Base-by-base conservation (phyloP, 371 early-diverging fungal genomes). In the Mortierella sp. region DNA sequence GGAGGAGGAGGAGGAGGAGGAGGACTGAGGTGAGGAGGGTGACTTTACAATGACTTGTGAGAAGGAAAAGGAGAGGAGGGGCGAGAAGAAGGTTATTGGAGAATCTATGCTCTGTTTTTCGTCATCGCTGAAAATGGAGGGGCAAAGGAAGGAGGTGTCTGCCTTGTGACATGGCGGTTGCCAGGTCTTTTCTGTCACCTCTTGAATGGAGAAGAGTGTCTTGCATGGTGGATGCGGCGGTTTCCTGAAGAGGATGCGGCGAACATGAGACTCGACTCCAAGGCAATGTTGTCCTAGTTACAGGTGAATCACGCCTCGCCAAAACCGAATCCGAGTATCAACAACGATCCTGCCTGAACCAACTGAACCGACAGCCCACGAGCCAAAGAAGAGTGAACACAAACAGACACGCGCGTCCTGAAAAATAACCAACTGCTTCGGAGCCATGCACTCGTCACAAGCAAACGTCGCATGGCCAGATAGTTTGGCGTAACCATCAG, bases 371-470 rank as follows among this genome's bases (percentile, higher is more conserved):
- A 16, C 67, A 74, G 16, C 76, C 51, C 69, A 85, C 11, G 46
- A 79, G 31, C n/a, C 77, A 53, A 77, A 86, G n/a, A 71, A 54
- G 31, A 69, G 48, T 67, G 37, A 21, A 9, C 34, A 40, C 24
- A 21, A 40, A 10, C 67, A 40, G 19, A 19, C 67, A 40, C 24
- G 21, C 14, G 31, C 34, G 34, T 8, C 64, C 64, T 21, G 21
- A 61, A 51, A 81, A 14, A 86, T 81, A 69, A 31, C 19, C 54
- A 79, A 24, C 51, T 81, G 82, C 40, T 74, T 76, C 5, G 86
- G 82, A 2, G 76, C 74, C 74, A 81, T 78, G 70, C 82, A 81
- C 31, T 71, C 81, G 19, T 79, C 74, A 16, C 79, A 81, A 2
- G 64, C 76, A 74, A 86, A 76, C 9, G 82, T 86, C 24, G 78